phyloP scores from a whole-genome alignment of 78 protist species.

The Chrysochromulina tobinii region DNA sequence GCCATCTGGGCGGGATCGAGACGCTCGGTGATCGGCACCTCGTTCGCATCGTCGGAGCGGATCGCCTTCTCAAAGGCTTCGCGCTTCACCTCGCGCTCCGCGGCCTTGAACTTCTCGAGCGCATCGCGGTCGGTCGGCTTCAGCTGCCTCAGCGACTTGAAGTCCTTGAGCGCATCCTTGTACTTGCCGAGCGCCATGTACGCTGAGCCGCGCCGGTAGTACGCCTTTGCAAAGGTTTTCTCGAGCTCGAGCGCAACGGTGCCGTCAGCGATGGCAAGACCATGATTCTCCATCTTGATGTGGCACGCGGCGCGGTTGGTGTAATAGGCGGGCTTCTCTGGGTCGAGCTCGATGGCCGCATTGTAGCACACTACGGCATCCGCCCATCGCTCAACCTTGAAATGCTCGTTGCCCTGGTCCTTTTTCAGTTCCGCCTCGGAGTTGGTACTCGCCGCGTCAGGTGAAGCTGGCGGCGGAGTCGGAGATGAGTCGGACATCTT shows the following conservation, averaged over 20 bases:
- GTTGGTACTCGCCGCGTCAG: too few species aligned
- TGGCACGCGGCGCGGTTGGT: conserved; percentile 1
- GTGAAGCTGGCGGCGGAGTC: too few species aligned
- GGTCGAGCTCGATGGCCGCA: background rate
- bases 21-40: background rate
- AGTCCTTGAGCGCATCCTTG: conserved; percentile 77
- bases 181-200: conserved; percentile 77
- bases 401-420: too few species aligned
- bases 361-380: background rate
- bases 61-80: background rate
- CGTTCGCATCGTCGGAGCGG: background rate
- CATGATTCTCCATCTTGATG: conserved; percentile 4
- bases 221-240: background rate
- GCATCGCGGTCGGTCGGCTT: background rate
- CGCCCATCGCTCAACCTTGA: background rate
- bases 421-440: too few species aligned
- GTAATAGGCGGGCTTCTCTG: background rate
- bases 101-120: background rate
- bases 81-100: background rate
- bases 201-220: conserved; percentile 80
- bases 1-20: background rate
- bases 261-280: conserved; percentile 8
- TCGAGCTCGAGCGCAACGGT: background rate
- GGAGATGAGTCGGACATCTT: too few species aligned
- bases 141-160: conserved; percentile 33